Evolutionary conservation across 2,329 filamentous ascomycete genomes (phyloP).

Genomic region (Pestalotiopsis sp.): DNA sequence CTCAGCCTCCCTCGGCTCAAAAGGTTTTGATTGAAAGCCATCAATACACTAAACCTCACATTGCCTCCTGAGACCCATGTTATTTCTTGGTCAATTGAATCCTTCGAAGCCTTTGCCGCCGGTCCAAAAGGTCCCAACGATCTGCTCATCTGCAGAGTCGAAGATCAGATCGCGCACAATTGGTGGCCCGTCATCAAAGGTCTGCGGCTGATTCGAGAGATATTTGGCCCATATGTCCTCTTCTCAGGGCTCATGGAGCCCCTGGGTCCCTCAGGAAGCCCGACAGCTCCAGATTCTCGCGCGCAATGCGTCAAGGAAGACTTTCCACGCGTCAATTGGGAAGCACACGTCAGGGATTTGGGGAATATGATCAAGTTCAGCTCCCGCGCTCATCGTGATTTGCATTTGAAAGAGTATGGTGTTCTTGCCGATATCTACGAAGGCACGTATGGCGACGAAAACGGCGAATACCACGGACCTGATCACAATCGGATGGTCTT

Average conservation of each 20-base stretch:
- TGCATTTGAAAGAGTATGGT: not conserved
- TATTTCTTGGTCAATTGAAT: not conserved
- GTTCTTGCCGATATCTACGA: constrained; percentile 3
- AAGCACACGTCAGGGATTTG: not conserved
- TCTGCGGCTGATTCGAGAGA: constrained; percentile 7
- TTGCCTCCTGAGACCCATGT: not conserved
- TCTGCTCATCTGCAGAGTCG: constrained; percentile 25
- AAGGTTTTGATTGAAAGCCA: not conserved
- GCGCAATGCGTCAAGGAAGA: not conserved
- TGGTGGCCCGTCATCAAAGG: constrained; percentile 13
- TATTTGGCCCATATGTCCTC: constrained; percentile 8
- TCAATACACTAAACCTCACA: too few species aligned
- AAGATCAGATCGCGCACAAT: constrained; percentile 14
- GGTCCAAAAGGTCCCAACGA: constrained; percentile 28
- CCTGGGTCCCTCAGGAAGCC: not conserved
- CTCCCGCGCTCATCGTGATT: not conserved
- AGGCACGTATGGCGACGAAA: constrained; percentile 12
- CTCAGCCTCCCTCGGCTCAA: not conserved
- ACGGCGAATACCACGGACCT: constrained; percentile 19
- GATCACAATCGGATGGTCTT: constrained; percentile 22
- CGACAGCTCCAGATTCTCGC: not conserved
- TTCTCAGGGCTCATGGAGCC: constrained; percentile 10
- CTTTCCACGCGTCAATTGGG: not conserved
- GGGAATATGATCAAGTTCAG: not conserved
- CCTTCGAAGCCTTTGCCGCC: constrained; percentile 25